Evolutionary conservation across 2,329 filamentous ascomycete genomes (phyloP).

Genomic region (Aspergillus sp.): DNA sequence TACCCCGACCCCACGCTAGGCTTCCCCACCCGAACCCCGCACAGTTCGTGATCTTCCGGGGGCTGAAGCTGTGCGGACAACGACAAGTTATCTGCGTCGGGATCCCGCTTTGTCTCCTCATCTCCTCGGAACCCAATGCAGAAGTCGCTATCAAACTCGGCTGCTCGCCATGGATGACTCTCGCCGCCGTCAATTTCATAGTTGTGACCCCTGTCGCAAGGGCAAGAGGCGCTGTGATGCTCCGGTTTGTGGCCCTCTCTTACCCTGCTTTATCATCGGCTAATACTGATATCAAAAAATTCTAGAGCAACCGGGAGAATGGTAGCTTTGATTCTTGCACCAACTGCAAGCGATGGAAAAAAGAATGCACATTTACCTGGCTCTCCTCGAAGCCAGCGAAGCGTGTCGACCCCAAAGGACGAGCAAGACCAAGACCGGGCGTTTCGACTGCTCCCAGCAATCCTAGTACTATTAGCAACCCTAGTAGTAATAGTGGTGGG

Average conservation of each 20-base stretch:
- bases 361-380: conserved; percentile 1
- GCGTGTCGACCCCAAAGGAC: background rate
- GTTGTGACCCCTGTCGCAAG: conserved; percentile 12
- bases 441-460: background rate
- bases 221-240: conserved; percentile 9
- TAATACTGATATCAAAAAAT: background rate
- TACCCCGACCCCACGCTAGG: background rate
- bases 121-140: background rate
- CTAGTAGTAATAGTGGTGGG: background rate
- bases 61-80: no score
- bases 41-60: background rate
- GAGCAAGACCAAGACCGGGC: background rate
- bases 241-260: background rate
- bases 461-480: background rate
- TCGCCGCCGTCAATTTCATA: conserved; percentile 8
- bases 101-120: background rate
- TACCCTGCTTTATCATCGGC: background rate
- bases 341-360: conserved; percentile 8
- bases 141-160: background rate
- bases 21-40: background rate
- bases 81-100: no score
- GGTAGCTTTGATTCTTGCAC: background rate
- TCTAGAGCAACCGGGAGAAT: background rate
- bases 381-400: background rate
- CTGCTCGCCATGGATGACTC: background rate